Base-by-base conservation (phyloP, 371 early-diverging fungal species). In the Apophysomyces sp. region DNA sequence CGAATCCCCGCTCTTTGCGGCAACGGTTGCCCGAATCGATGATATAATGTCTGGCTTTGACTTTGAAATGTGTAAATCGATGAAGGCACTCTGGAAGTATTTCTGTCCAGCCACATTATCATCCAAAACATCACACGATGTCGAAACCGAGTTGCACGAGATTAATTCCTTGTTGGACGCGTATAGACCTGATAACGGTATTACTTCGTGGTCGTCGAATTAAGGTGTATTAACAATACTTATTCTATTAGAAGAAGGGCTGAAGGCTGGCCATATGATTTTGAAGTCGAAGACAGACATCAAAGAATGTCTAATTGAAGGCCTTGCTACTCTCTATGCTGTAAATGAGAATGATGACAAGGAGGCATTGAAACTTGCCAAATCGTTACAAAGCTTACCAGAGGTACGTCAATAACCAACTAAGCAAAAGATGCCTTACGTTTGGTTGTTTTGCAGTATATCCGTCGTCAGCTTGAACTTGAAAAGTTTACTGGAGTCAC, bases 311-410 rank as follows among this genome's bases (percentile, higher is more conserved):
- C 60, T 92, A 18, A 69, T 91, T n/a, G 92, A 93, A 61, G 92
- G 86, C 1, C 70, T 87, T 31, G 86, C 92, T 6, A 91, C 92
- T 0, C 67, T 93, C 18, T 89, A 90, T 69, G 88, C 85, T 56
- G 79, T 90, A 4, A 86, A 90, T 61, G 85, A 88, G 55, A 78
- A 77, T 16, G 67, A 79, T 24, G 72, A 75, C 39, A 74, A 79
- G 18, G 78, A 82, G 31, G 77, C 81, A 11, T 65, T 73, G 31
- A 68, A 81, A 58, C 72, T 83, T 1, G 57, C 71, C n/a, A 78
- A 80, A 52, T 83, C 88, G 1, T 73, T 88, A 54, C 62, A 72
- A 32, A 82, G 83, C 15, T 68, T 85, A 26, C 88, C 86, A 13
- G 78, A 81, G 69, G 81, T 81, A 74, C 64, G 71, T 31, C 4